A percentile compares a stretch with the other conserved stretches of the same genome.
These are phyloP conservation scores for Amyloporia xantha DNA, from an alignment of 768 basidiomycete species.

Conservation along the genomic window DNA sequence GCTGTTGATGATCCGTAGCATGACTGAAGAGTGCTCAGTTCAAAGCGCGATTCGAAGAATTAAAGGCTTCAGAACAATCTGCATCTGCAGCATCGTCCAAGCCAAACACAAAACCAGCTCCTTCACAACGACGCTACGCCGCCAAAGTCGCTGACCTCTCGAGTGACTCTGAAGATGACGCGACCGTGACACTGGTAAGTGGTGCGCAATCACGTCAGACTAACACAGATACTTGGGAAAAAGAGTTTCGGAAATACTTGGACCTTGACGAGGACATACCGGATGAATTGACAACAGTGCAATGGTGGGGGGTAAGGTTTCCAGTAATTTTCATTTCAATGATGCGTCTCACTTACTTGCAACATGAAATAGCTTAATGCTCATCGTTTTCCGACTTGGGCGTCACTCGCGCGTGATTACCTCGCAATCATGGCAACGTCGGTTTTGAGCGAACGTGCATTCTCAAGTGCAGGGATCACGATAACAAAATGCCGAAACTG, in stretches of 20 bases:
- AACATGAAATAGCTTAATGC: constrained; percentile 17
- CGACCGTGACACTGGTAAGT: not conserved
- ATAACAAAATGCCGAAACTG: constrained; percentile 18
- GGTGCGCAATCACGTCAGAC: not conserved
- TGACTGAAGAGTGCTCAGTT: not conserved
- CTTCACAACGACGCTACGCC: not conserved
- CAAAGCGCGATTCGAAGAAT: not conserved
- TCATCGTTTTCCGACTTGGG: constrained; percentile 21
- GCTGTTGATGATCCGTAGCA: not conserved
- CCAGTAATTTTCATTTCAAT: constrained; percentile 13
- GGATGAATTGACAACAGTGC: constrained; percentile 4
- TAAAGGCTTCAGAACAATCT: not conserved
- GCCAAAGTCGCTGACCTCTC: not conserved
- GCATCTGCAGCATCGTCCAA: not conserved
- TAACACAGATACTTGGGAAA: not conserved
- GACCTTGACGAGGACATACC: constrained; percentile 5
- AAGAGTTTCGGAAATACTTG: constrained; percentile 3
- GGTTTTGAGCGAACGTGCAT: constrained; percentile 20
- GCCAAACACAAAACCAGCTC: not conserved
- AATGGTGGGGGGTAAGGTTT: constrained; percentile 23
- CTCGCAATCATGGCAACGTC: constrained; percentile 24
- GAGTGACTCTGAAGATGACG: not conserved
- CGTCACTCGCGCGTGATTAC: constrained; percentile 22
- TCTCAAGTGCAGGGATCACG: constrained; percentile 18
- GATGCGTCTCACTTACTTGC: constrained; percentile 22